Evolutionary conservation across 176 grass and related monocot species (phyloP).

Genomic region (Themeda triandra): DNA sequence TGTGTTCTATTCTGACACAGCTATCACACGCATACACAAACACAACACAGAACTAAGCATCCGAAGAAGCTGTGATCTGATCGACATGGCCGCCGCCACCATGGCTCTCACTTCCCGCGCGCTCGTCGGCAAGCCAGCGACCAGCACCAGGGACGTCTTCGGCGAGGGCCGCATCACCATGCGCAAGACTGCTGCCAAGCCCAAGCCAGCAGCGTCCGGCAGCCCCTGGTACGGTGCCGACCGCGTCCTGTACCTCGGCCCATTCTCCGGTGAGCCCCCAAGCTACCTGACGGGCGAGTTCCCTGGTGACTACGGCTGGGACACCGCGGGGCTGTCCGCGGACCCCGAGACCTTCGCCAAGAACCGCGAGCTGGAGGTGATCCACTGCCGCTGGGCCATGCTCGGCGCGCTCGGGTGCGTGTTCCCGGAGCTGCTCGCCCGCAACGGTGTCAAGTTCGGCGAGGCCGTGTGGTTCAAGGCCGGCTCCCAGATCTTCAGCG

Average conservation of each 20-base stretch:
- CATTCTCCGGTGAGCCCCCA: constrained; percentile 39
- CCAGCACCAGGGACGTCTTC: constrained; percentile 15
- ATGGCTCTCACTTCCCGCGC: constrained; percentile 50
- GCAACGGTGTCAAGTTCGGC: constrained; percentile 56
- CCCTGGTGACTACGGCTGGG: constrained; percentile 62
- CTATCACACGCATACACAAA: neutral
- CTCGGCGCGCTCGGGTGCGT: constrained; percentile 59
- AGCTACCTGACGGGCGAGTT: constrained; percentile 58
- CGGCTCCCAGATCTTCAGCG: constrained; percentile 59
- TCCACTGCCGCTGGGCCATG: constrained; percentile 68
- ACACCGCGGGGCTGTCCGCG: constrained; percentile 48
- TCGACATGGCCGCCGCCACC: constrained; percentile 50
- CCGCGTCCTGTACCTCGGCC: constrained; percentile 48
- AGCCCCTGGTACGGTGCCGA: constrained; percentile 61
- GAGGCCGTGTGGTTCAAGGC: constrained; percentile 82
- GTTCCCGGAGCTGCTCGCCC: constrained; percentile 58
- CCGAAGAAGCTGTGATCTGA: neutral
- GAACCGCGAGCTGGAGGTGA: constrained; percentile 69
- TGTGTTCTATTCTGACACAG: neutral
- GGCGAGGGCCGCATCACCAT: constrained; percentile 60
- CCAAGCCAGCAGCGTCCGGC: constrained; percentile 25
- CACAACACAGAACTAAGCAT: neutral
- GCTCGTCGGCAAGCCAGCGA: constrained; percentile 20
- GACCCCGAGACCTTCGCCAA: constrained; percentile 67
- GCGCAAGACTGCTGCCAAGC: constrained; percentile 40